Evolutionary conservation across 2,329 filamentous ascomycete species (phyloP), one percentile per base, ranked within the genome.

Genomic region (Colletotrichum echinochloae): DNA sequence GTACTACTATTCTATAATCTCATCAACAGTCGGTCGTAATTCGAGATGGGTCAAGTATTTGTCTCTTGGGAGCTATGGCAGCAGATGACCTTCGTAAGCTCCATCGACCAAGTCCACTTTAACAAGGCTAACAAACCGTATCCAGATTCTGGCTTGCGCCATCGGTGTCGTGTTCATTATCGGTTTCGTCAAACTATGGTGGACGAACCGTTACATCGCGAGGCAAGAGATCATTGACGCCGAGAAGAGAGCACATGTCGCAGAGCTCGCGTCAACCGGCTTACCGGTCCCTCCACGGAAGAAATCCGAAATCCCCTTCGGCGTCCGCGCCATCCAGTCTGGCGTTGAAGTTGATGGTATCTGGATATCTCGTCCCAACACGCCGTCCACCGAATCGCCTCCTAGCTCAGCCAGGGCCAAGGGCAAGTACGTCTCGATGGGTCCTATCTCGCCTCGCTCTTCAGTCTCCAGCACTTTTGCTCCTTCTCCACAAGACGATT

Each of bases 321-420:
- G 95, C 26, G 89, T 96, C 63, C 90, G 92, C 74, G 95, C 95
- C 8, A 89, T 98, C 56, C 91, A 97, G 78, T 92, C 89, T 74
- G 94, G 94, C 7, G 85, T 97, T 52, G 89, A 95, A 77, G 89
- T 97, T 9, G 93, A 97, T 73, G 95, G 94, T 5, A 94, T 98
- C 60, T 94, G 92, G 91, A 89, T 92, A 60, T 91, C 89, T 30
- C 83, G 84, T 61, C 84, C 85, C 54, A 80, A 82, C 12, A 84
- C 83, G 14, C 82, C 84, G 14, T 76, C 60, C n/a, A 39, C 30
- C 41, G 67, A 67, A 23, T 60, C 62, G 30, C 57, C 63, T 55
- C 64, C 68, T 41, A 66, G 61, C 23, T 70, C 63, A 14, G 61
- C 57, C 51, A 72, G 57, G 20, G 63, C 39, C 35, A 72, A 72